These are phyloP conservation scores for Zygosaccharomyces sapae DNA, from an alignment of 1,139 yeast species.

Conservation along the genomic window DNA sequence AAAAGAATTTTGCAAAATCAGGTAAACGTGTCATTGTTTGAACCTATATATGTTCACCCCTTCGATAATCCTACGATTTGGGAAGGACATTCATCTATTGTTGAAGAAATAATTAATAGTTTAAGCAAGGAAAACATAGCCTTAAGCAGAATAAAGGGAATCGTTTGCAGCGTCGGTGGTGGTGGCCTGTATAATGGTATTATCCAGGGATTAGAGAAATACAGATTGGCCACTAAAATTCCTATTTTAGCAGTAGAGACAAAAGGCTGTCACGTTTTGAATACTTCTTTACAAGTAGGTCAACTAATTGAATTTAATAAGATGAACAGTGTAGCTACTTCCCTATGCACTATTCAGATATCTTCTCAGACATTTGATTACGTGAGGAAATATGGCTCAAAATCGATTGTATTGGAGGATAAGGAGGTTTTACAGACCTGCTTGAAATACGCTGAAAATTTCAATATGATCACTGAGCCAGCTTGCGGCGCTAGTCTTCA, in stretches of 20 bases:
- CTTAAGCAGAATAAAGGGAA: conserved; percentile 45
- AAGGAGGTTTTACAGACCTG: conserved; percentile 51
- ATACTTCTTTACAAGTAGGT: conserved; percentile 46
- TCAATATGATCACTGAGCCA: conserved; percentile 57
- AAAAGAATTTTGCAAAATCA: conserved; percentile 40
- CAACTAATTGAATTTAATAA: conserved; percentile 43
- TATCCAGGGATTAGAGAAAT: conserved; percentile 48
- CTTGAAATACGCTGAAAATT: conserved; percentile 47
- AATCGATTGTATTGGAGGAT: conserved; percentile 50
- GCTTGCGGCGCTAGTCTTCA: conserved; percentile 74
- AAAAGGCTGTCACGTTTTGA: conserved; percentile 54
- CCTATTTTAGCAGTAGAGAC: conserved; percentile 59
- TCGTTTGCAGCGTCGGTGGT: conserved; percentile 70
- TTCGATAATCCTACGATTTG: conserved; percentile 60
- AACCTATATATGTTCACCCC: conserved; percentile 64
- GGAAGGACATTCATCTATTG: conserved; percentile 62
- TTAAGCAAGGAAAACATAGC: conserved; percentile 29
- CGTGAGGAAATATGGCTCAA: conserved; percentile 40
- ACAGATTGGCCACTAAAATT: conserved; percentile 39
- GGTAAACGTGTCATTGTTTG: conserved; percentile 31
- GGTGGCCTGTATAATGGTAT: conserved; percentile 70
- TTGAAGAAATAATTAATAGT: conserved; percentile 53
- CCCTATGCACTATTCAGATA: conserved; percentile 57
- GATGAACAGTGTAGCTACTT: conserved; percentile 55
- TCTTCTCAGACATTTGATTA: conserved; percentile 46